These are phyloP conservation scores for Croton setiger DNA, from an alignment of 441 rosid species.

Conservation along the genomic window DNA sequence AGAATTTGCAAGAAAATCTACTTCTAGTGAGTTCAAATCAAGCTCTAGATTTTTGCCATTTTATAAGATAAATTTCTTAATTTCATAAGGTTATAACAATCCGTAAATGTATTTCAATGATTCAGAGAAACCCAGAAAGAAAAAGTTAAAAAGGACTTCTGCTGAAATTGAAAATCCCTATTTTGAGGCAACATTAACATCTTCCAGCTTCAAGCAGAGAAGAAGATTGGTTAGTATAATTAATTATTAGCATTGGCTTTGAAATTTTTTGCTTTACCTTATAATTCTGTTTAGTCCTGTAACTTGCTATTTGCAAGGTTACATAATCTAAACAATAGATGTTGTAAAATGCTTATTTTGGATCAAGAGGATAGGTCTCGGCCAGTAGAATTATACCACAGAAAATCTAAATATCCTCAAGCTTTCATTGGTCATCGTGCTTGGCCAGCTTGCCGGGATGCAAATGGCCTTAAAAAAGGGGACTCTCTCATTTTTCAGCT, in stretches of 20 bases:
- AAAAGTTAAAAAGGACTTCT: background rate
- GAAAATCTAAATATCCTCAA: background rate
- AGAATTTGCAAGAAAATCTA: background rate
- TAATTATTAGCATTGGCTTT: no score
- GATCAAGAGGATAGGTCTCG: conserved; percentile 14
- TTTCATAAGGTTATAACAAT: background rate
- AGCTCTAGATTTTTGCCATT: no score
- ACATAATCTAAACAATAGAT: background rate
- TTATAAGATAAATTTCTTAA: no score
- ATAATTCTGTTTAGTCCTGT: background rate
- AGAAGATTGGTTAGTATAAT: background rate
- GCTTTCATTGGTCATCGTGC: conserved; percentile 9
- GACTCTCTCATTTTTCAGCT: conserved; percentile 6
- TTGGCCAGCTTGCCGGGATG: conserved; percentile 13
- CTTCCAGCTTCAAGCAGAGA: background rate
- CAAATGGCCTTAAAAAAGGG: conserved; percentile 11
- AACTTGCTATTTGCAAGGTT: conserved; percentile 5
- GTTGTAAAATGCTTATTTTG: conserved; percentile 13
- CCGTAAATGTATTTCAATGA: background rate
- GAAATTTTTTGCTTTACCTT: background rate
- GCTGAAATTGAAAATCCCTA: background rate
- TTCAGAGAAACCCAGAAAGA: conserved; percentile 2
- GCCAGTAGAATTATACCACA: conserved; percentile 1
- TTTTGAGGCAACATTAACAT: background rate
- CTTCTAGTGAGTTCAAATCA: background rate